phyloP scores from a whole-genome alignment of 2,329 filamentous ascomycete species.

The Sclerotinia trifoliorum region DNA sequence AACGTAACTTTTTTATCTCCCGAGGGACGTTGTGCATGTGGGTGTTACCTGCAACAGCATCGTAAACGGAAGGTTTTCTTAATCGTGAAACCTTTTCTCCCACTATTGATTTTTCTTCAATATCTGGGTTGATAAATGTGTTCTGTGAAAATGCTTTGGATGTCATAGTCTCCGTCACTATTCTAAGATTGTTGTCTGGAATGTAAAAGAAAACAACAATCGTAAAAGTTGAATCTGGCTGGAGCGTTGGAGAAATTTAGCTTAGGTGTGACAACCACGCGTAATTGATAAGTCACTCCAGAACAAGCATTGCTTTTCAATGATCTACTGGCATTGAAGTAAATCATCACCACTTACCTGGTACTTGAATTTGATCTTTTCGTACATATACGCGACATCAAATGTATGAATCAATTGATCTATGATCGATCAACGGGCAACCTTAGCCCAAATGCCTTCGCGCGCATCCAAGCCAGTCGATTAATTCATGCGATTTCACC shows the following conservation, averaged over 20 bases:
- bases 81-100: constrained; percentile 30
- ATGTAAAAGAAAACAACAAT: not conserved
- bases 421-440: constrained; percentile 73
- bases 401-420: constrained; percentile 75
- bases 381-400: constrained; percentile 4
- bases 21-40: not conserved
- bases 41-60: constrained; percentile 66
- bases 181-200: constrained; percentile 1
- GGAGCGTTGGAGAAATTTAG: constrained; percentile 14
- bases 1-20: constrained; percentile 11
- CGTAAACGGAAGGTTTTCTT: constrained; percentile 60
- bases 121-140: constrained; percentile 26
- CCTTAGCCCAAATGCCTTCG: constrained; percentile 61
- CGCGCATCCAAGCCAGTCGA: constrained; percentile 62
- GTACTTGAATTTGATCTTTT: not conserved
- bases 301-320: constrained; percentile 3
- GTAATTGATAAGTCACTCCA: constrained; percentile 1
- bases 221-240: not conserved
- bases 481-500: constrained; percentile 69
- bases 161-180: constrained; percentile 28
- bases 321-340: not conserved
- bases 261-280: constrained; percentile 12
- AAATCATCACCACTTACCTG: not conserved
- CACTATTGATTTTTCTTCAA: constrained; percentile 23
- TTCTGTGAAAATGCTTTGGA: constrained; percentile 33